Percentiles rank a stretch among this genome's conserved stretches.
Evolutionary conservation across 805 yeast species (phyloP).

Genomic region (Ogataea corticis): DNA sequence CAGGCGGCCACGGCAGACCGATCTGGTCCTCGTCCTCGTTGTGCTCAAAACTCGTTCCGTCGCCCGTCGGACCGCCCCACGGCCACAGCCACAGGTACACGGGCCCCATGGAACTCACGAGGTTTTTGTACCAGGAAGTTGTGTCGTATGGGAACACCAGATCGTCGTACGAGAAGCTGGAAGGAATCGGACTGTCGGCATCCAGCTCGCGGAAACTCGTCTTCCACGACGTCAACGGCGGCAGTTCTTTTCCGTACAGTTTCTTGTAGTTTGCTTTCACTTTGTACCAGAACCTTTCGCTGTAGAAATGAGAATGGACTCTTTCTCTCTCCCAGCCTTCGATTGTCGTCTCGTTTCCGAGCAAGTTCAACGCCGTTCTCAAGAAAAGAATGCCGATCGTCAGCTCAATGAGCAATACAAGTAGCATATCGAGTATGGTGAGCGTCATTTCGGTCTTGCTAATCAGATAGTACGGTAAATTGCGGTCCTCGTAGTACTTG

Average conservation of each 20-base stretch:
- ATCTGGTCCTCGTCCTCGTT: slow-evolving; percentile 61
- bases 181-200: slow-evolving; percentile 26
- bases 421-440: slow-evolving; percentile 53
- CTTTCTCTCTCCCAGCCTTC: slow-evolving; percentile 93
- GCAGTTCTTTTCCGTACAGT: slow-evolving; percentile 41
- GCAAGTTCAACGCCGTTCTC: slow-evolving; percentile 58
- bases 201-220: slow-evolving; percentile 23
- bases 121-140: slow-evolving; percentile 57
- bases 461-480: slow-evolving; percentile 58
- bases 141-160: slow-evolving; percentile 81
- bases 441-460: slow-evolving; percentile 53
- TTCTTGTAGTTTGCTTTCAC: slow-evolving; percentile 44
- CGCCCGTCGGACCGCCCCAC: slow-evolving; percentile 60
- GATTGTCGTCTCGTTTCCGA: slow-evolving; percentile 80
- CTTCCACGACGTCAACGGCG: slow-evolving; percentile 50
- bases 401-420: slow-evolving; percentile 58
- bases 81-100: slow-evolving; percentile 69
- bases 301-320: slow-evolving; percentile 61
- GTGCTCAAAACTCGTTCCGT: slow-evolving; percentile 61
- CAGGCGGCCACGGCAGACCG: slow-evolving; percentile 92
- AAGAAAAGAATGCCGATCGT: slow-evolving; percentile 59
- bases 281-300: slow-evolving; percentile 53
- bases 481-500: slow-evolving; percentile 47
- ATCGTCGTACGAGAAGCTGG: slow-evolving; percentile 55
- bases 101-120: slow-evolving; percentile 58